Conservation (phyloP, 495 filamentous ascomycete genomes). For the Zalerion maritima region DNA sequence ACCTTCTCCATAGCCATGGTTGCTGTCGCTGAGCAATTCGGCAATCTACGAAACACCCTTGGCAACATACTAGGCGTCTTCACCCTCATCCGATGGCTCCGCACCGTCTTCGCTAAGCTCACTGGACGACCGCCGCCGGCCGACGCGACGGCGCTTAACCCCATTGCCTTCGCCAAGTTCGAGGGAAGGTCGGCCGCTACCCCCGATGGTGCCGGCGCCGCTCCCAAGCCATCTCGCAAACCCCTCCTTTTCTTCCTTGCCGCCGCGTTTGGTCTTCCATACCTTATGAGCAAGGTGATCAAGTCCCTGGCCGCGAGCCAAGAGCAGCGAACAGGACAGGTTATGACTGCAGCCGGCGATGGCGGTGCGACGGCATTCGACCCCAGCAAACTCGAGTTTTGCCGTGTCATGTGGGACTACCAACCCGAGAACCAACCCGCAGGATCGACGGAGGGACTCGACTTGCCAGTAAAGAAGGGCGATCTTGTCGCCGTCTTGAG, state of each 20-base stretch:
- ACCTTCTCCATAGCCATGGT: conserved; percentile 63
- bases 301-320: conserved; percentile 66
- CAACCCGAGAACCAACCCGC: conserved; percentile 51
- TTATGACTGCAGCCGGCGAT: conserved; percentile 41
- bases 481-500: conserved; percentile 89
- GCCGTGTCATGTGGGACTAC: conserved; percentile 87
- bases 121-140: conserved; percentile 88
- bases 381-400: conserved; percentile 85
- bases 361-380: conserved; percentile 43
- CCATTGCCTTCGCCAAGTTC: conserved; percentile 79
- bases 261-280: conserved; percentile 87
- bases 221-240: conserved; percentile 71
- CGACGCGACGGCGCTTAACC: conserved; percentile 71
- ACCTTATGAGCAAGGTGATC: conserved; percentile 91
- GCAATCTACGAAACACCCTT: conserved; percentile 82
- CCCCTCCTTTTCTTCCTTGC: conserved; percentile 91
- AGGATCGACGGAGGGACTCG: conserved; percentile 52
- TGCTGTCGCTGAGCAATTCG: conserved; percentile 92
- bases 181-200: conserved; percentile 39
- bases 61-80: conserved; percentile 93
- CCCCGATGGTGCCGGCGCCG: conserved; percentile 30
- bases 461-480: conserved; percentile 85
- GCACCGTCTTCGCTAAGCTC: conserved; percentile 77
- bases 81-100: conserved; percentile 86
- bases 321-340: conserved; percentile 67